Conservation (phyloP, 306 rosid genomes). For the Phaseolus lunatus region DNA sequence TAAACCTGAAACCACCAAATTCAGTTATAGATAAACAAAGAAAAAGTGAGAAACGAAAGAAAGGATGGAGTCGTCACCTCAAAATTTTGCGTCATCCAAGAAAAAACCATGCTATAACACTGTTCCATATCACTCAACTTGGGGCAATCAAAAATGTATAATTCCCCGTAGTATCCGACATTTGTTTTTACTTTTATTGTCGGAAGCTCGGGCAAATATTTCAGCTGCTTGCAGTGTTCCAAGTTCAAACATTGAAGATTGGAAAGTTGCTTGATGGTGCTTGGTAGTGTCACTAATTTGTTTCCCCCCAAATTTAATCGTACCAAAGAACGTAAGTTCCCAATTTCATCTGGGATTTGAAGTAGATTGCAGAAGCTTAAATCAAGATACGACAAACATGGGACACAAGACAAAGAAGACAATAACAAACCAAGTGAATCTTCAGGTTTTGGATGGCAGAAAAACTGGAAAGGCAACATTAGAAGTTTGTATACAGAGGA, state of each 20-base stretch:
- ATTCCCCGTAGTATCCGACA: rapidly evolving
- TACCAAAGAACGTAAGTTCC: no score
- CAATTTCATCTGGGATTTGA: not conserved
- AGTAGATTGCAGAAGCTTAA: slow-evolving; percentile 1
- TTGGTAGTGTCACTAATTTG: not conserved
- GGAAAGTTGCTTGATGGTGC: not conserved
- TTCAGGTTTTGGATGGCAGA: not conserved
- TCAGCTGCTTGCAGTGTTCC: no score
- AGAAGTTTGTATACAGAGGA: no score
- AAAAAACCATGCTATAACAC: not conserved
- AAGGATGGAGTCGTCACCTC: not conserved
- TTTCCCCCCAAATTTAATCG: no score
- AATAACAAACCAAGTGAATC: not conserved
- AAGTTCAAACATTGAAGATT: not conserved
- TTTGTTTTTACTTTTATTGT: not conserved
- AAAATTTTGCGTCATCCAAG: not conserved
- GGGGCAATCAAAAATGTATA: not conserved
- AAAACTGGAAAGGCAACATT: not conserved
- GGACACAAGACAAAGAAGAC: not conserved
- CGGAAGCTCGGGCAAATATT: no score
- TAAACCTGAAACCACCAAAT: no score
- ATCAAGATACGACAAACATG: not conserved
- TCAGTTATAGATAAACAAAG: no score
- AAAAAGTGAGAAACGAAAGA: not conserved
- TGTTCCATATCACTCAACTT: not conserved